Conservation (phyloP, 2,329 filamentous ascomycete species). For the Hymenoscyphus albidus region DNA sequence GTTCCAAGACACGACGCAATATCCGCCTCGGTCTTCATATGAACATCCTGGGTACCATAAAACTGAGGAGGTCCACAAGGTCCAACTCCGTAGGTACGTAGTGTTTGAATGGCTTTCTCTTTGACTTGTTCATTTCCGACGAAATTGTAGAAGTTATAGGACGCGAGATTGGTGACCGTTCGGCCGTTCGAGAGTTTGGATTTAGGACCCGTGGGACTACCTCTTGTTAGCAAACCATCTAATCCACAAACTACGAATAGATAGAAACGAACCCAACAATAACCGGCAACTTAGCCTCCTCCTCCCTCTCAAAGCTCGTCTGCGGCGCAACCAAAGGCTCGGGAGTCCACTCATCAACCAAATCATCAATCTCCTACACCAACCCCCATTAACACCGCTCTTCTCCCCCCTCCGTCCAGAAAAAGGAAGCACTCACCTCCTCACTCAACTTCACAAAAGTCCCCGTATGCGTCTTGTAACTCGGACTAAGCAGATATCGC, state of each 20-base stretch:
- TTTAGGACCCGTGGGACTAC: conserved; percentile 82
- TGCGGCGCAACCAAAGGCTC: conserved; percentile 80
- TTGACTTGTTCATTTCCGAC: conserved; percentile 88
- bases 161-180: conserved; percentile 88
- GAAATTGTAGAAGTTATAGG: conserved; percentile 98
- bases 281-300: conserved; percentile 80
- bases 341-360: conserved; percentile 94
- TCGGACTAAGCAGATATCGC: conserved; percentile 84
- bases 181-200: conserved; percentile 83
- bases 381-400: background rate
- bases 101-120: conserved; percentile 88
- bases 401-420: conserved; percentile 9
- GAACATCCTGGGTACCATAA: conserved; percentile 96
- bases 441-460: conserved; percentile 87
- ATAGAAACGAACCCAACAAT: conserved; percentile 69
- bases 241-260: background rate
- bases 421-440: conserved; percentile 48
- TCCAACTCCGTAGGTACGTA: conserved; percentile 93
- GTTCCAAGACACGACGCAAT: conserved; percentile 87
- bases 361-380: conserved; percentile 80
- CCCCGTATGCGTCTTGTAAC: conserved; percentile 86
- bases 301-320: conserved; percentile 71
- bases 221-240: conserved; percentile 12
- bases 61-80: conserved; percentile 96
- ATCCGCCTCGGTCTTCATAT: conserved; percentile 94